Evolutionary conservation across 139 green algal genomes (phyloP).

Genomic region (Zygnema cylindricum): DNA sequence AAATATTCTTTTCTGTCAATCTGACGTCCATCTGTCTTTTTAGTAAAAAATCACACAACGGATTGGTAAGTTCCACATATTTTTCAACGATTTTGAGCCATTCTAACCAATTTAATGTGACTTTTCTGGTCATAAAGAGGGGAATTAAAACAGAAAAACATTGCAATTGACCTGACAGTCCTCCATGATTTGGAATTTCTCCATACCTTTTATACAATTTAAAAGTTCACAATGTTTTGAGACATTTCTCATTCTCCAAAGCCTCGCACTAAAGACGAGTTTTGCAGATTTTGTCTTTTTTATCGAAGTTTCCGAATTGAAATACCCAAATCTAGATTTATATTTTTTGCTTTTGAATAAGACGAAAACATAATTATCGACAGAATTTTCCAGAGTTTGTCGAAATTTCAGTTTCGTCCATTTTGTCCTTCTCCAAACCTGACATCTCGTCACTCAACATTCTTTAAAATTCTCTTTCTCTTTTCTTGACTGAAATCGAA

Average conservation of each 20-base stretch:
- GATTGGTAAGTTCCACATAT: neutral
- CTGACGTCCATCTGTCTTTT: neutral
- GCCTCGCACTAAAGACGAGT: neutral
- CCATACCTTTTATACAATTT: neutral
- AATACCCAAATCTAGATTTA: neutral
- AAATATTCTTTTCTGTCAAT: neutral
- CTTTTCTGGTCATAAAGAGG: neutral
- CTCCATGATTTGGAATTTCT: neutral
- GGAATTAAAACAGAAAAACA: neutral
- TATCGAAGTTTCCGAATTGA: too few relatives aligned
- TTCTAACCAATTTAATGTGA: neutral
- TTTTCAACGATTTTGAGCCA: neutral
- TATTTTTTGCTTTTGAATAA: neutral
- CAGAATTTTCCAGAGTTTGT: too few relatives aligned
- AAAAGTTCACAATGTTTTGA: neutral
- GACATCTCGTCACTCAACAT: neutral
- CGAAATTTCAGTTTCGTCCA: neutral
- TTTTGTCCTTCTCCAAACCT: neutral
- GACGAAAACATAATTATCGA: too few relatives aligned
- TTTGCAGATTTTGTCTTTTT: too few relatives aligned
- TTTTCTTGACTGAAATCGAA: too few relatives aligned
- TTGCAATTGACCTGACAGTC: neutral
- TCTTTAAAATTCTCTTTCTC: neutral
- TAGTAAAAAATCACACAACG: neutral
- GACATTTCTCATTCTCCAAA: neutral